A percentile compares a stretch with the other conserved stretches of the same genome.
Conservation (phyloP, 176 grass and related monocot genomes). For the Bothriochloa decipiens region DNA sequence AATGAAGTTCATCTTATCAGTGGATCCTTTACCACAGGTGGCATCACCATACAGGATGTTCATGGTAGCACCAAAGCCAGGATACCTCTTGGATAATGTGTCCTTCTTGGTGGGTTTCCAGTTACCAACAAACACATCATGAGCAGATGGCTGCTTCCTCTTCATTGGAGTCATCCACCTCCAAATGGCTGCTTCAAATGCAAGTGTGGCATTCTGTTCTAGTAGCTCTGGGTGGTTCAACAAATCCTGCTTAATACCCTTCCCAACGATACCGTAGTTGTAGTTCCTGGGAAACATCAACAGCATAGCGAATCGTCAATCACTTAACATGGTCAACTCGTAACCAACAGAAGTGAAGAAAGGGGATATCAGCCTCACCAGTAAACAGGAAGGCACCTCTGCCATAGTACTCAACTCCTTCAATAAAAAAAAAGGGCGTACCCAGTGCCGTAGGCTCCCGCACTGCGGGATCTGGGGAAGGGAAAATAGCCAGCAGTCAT, state of each 20-base stretch:
- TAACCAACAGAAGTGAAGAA: slow-evolving; percentile 22
- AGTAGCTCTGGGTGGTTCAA: slow-evolving; percentile 90
- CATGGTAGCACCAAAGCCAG: slow-evolving; percentile 89
- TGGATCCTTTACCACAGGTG: slow-evolving; percentile 64
- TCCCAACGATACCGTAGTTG: slow-evolving; percentile 77
- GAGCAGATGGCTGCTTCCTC: slow-evolving; percentile 81
- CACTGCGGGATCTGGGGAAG: too few relatives aligned
- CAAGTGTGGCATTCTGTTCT: slow-evolving; percentile 86
- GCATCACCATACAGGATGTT: slow-evolving; percentile 80
- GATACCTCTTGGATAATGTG: slow-evolving; percentile 73
- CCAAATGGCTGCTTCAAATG: slow-evolving; percentile 92
- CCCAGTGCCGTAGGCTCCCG: too few relatives aligned
- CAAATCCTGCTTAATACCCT: slow-evolving; percentile 75
- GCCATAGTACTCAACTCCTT: slow-evolving; percentile 80
- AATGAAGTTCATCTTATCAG: slow-evolving; percentile 66
- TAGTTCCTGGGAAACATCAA: slow-evolving; percentile 65
- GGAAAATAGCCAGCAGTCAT: too few relatives aligned
- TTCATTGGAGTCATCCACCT: slow-evolving; percentile 98
- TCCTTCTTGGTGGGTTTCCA: slow-evolving; percentile 90
- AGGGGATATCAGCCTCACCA: slow-evolving; percentile 48
- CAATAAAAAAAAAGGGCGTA: too few relatives aligned
- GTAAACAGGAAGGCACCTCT: slow-evolving; percentile 84
- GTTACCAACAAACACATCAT: slow-evolving; percentile 89
- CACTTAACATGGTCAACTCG: neutral
- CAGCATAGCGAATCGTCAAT: slow-evolving; percentile 19